Evolutionary conservation across 371 early-diverging fungal genomes (phyloP).

Genomic region (Phascolomyces articulosus): DNA sequence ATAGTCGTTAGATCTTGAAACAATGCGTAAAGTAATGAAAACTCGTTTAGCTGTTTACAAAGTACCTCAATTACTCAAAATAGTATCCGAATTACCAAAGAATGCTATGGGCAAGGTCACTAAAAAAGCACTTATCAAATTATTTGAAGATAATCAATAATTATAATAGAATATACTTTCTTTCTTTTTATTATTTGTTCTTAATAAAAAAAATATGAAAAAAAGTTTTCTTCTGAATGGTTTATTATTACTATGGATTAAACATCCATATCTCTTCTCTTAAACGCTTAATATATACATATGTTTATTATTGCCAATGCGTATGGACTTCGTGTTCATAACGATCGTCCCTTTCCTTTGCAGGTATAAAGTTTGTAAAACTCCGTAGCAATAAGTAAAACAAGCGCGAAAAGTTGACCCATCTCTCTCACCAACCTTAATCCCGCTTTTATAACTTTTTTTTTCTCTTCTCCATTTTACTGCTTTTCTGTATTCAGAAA

Average conservation of each 20-base stretch:
- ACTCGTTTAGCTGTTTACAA: constrained; percentile 75
- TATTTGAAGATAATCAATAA: constrained; percentile 38
- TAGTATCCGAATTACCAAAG: constrained; percentile 68
- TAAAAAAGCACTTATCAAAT: constrained; percentile 69
- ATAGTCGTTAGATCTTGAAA: constrained; percentile 42
- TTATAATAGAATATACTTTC: too few relatives aligned
- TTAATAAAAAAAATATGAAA: too few relatives aligned
- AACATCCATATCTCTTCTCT: too few relatives aligned
- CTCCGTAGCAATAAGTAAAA: background rate
- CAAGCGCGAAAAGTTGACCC: background rate
- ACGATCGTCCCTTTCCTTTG: background rate
- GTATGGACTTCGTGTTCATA: too few relatives aligned
- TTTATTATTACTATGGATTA: too few relatives aligned
- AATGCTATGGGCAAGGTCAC: constrained; percentile 92
- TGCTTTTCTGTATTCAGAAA: constrained; percentile 4
- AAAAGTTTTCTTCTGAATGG: too few relatives aligned
- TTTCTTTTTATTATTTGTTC: too few relatives aligned
- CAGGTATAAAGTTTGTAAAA: background rate
- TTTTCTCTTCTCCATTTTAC: background rate
- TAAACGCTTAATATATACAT: too few relatives aligned
- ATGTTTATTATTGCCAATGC: too few relatives aligned
- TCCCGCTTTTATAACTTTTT: background rate
- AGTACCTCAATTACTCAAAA: constrained; percentile 58
- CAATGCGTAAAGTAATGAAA: constrained; percentile 57
- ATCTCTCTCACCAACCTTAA: background rate